Conservation (phyloP, 2,329 filamentous ascomycete genomes). For the Apiospora sp. region DNA sequence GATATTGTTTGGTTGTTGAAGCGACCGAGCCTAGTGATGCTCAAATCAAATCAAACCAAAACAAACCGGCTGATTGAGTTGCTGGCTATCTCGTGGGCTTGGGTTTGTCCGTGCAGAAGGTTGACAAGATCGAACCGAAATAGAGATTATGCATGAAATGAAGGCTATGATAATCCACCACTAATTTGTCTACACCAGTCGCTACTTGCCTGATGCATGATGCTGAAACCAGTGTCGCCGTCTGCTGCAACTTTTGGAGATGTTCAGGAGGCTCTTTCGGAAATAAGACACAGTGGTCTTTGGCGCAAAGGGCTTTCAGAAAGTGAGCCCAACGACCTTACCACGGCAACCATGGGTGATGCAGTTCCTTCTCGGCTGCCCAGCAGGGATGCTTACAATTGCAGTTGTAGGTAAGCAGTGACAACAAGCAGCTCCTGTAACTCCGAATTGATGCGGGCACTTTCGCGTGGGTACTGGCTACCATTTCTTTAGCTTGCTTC, state of each 20-base stretch:
- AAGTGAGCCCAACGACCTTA: neutral
- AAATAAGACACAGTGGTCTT: neutral
- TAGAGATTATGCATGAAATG: conserved; percentile 7
- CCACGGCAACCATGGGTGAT: neutral
- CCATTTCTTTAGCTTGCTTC: too few species aligned
- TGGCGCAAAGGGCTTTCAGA: neutral
- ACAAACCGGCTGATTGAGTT: conserved; percentile 16
- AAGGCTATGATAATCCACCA: neutral
- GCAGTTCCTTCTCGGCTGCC: neutral
- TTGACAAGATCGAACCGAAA: conserved; percentile 12
- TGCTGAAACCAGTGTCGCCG: neutral
- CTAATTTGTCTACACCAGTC: neutral
- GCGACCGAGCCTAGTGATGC: neutral
- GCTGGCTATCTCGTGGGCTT: neutral
- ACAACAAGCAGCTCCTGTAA: neutral
- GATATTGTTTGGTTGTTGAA: conserved; percentile 19
- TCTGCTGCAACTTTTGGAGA: neutral
- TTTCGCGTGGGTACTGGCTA: neutral
- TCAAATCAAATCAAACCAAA: conserved; percentile 5
- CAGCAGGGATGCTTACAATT: neutral
- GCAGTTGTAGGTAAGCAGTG: neutral
- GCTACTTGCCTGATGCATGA: neutral
- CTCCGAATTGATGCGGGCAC: neutral
- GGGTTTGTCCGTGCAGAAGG: conserved; percentile 20
- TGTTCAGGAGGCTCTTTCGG: neutral